These are phyloP conservation scores for Cornus suecica DNA, from an alignment of 148 eudicot species.

Conservation along the genomic window DNA sequence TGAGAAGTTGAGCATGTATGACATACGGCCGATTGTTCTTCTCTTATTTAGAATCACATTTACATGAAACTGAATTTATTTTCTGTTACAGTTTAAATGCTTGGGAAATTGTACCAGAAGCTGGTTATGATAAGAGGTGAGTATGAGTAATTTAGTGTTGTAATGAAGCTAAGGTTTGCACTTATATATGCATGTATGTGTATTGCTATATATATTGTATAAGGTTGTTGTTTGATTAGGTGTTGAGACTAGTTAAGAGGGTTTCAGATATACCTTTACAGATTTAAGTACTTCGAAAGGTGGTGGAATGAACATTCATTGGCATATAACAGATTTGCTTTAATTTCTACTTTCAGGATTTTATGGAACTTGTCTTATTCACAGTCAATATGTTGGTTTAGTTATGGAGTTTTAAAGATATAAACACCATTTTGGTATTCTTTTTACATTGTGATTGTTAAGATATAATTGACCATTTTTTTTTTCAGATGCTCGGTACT, in stretches of 20 bases:
- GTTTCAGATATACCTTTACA: not conserved
- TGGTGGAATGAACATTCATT: not conserved
- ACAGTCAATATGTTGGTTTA: not conserved
- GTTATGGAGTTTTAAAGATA: not conserved
- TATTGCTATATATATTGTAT: not conserved
- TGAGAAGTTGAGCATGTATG: not conserved
- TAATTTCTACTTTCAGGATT: not conserved
- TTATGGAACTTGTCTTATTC: not conserved
- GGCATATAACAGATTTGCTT: not conserved
- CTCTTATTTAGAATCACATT: not conserved
- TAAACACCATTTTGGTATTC: not conserved
- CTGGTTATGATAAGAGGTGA: constrained; percentile 66
- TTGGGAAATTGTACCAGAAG: constrained; percentile 89
- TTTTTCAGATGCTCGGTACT: not conserved
- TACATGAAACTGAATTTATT: not conserved
- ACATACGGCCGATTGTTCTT: not conserved
- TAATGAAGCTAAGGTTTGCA: not conserved
- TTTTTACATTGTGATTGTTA: not conserved
- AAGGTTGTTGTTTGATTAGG: not conserved
- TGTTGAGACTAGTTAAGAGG: not conserved
- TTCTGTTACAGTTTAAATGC: constrained; percentile 61
- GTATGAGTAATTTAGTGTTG: constrained; percentile 3
- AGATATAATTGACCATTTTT: not conserved
- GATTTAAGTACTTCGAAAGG: not conserved
- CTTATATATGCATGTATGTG: not conserved